Conservation (phyloP, 148 eudicot genomes). For the Arctostaphylos glauca region DNA sequence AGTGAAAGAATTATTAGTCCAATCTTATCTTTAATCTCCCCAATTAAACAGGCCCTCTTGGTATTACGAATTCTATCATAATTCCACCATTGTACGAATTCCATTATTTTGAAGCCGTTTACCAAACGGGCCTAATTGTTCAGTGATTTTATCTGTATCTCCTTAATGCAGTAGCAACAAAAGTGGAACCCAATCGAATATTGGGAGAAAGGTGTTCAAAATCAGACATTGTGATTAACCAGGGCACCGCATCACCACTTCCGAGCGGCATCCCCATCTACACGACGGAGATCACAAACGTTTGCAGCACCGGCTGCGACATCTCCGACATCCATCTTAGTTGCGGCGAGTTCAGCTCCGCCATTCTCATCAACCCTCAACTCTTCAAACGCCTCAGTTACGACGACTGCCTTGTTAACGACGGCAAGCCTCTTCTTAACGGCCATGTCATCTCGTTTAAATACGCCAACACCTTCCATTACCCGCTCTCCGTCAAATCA, state of each 20-base stretch:
- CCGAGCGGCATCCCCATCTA: constrained; percentile 85
- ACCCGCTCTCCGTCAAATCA: constrained; percentile 57
- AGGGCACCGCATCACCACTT: constrained; percentile 58
- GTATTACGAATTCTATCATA: too few species aligned
- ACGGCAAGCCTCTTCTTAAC: constrained; percentile 48
- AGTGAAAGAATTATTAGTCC: too few species aligned
- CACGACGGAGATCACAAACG: constrained; percentile 65
- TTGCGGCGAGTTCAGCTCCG: constrained; percentile 89
- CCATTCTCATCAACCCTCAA: constrained; percentile 57
- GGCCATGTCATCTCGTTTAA: constrained; percentile 61
- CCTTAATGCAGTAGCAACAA: constrained; percentile 22
- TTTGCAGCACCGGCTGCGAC: constrained; percentile 64
- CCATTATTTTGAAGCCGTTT: too few species aligned
- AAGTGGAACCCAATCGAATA: constrained; percentile 49
- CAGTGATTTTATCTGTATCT: neutral
- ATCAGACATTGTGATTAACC: constrained; percentile 51
- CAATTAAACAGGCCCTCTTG: too few species aligned
- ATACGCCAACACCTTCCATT: constrained; percentile 71
- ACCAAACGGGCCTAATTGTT: neutral
- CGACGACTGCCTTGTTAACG: constrained; percentile 72
- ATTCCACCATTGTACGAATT: too few species aligned
- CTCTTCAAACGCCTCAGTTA: constrained; percentile 53
- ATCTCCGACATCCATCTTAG: constrained; percentile 60
- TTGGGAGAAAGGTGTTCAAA: constrained; percentile 62
- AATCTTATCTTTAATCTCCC: too few species aligned